Conservation (phyloP, 371 early-diverging fungal genomes). For the Blyttiomyces sp. region DNA sequence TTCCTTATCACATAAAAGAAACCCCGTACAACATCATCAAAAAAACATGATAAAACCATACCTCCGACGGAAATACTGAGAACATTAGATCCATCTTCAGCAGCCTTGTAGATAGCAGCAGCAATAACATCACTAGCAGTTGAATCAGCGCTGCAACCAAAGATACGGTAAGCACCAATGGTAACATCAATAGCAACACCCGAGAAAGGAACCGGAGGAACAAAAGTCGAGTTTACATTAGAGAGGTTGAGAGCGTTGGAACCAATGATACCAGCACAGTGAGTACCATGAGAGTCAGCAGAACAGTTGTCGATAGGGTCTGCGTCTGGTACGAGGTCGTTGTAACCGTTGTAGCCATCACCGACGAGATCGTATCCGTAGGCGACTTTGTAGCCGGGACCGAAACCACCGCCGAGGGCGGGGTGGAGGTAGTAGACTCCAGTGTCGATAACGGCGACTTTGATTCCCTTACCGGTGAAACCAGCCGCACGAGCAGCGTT, state of each 20-base stretch:
- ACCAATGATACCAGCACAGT: conserved; percentile 59
- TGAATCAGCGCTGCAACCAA: conserved; percentile 66
- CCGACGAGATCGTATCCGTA: conserved; percentile 59
- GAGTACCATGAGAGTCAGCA: conserved; percentile 54
- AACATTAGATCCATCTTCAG: conserved; percentile 57
- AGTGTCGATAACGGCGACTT: conserved; percentile 51
- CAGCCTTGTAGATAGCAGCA: conserved; percentile 45
- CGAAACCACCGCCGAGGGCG: conserved; percentile 68
- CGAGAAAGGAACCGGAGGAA: conserved; percentile 14
- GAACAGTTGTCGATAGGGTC: conserved; percentile 55
- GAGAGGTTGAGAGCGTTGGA: conserved; percentile 32
- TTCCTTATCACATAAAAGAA: too few relatives aligned
- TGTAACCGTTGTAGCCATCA: conserved; percentile 19
- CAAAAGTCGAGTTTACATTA: conserved; percentile 1
- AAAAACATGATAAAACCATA: too few relatives aligned
- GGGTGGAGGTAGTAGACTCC: conserved; percentile 69
- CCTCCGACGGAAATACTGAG: conserved; percentile 69
- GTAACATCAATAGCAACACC: conserved; percentile 40
- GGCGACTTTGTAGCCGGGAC: conserved; percentile 57
- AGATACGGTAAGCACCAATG: conserved; percentile 39
- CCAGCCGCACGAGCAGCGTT: conserved; percentile 12
- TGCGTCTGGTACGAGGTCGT: conserved; percentile 34
- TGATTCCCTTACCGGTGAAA: conserved; percentile 32
- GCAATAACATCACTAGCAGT: conserved; percentile 65
- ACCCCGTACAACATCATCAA: too few relatives aligned